Conservation (phyloP, 73 alveolate species). For the Tetrahymena malaccensis region DNA sequence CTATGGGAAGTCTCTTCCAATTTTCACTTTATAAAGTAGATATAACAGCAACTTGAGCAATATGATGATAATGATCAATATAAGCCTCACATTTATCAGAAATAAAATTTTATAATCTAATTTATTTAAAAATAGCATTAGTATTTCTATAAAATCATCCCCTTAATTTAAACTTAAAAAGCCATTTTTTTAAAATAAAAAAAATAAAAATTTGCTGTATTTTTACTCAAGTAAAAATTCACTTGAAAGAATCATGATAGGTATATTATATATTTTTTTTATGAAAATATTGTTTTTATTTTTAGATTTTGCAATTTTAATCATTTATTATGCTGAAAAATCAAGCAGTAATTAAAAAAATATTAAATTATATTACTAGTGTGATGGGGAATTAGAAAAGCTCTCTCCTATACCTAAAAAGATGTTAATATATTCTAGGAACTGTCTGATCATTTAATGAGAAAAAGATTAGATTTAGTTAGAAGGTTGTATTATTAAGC, state of each 20-base stretch:
- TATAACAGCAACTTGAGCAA: background rate
- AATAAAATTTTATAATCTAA: background rate
- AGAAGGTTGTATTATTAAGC: background rate
- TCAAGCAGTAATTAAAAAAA: background rate
- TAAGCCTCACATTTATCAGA: background rate
- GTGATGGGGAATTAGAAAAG: background rate
- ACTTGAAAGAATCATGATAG: too few species aligned
- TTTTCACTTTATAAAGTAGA: background rate
- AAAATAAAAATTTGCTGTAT: too few species aligned
- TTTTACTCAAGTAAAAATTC: too few species aligned
- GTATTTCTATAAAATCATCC: too few species aligned
- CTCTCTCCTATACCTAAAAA: background rate
- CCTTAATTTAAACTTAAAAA: too few species aligned
- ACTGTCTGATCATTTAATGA: background rate
- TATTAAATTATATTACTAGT: background rate
- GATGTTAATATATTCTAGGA: background rate
- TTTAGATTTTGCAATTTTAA: too few species aligned
- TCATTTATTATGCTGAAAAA: too few species aligned
- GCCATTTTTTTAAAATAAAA: too few species aligned
- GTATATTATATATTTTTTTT: too few species aligned
- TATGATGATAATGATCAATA: background rate
- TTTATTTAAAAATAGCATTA: background rate
- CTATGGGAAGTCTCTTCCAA: background rate
- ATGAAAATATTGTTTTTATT: too few species aligned
- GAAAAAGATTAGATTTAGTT: background rate